Evolutionary conservation across 2,329 filamentous ascomycete species (phyloP).

Genomic region (Parafenestella ontariensis): DNA sequence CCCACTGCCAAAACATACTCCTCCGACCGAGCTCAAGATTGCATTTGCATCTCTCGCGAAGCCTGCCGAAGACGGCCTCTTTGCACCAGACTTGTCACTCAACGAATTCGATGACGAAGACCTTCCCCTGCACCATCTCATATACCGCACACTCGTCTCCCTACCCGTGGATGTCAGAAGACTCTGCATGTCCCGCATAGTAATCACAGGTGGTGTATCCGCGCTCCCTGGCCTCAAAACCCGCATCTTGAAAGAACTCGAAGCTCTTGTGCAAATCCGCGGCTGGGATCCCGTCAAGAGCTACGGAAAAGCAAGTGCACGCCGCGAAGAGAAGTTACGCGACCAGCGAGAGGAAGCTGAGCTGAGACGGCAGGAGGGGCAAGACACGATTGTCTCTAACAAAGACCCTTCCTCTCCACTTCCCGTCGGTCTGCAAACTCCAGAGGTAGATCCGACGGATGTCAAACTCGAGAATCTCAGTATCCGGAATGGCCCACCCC

Average conservation of each 20-base stretch:
- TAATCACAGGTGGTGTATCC: slow-evolving; percentile 84
- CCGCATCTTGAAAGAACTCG: slow-evolving; percentile 78
- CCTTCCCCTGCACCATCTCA: slow-evolving; percentile 74
- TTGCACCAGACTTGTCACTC: slow-evolving; percentile 62
- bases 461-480: slow-evolving; percentile 61
- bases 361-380: slow-evolving; percentile 25
- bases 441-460: slow-evolving; percentile 66
- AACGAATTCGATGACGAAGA: slow-evolving; percentile 85
- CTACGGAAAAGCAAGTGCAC: slow-evolving; percentile 63
- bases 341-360: slow-evolving; percentile 32
- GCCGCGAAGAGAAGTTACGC: slow-evolving; percentile 36
- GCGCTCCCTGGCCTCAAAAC: slow-evolving; percentile 79
- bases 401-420: slow-evolving; percentile 7
- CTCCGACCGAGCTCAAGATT: slow-evolving; percentile 65
- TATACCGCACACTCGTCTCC: slow-evolving; percentile 77
- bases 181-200: slow-evolving; percentile 84
- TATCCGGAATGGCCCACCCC: slow-evolving; percentile 49
- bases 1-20: slow-evolving; percentile 40
- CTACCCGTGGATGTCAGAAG: slow-evolving; percentile 84
- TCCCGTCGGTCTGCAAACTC: slow-evolving; percentile 53
- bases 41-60: slow-evolving; percentile 74
- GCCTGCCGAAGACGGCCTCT: slow-evolving; percentile 77
- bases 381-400: slow-evolving; percentile 19
- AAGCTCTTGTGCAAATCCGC: slow-evolving; percentile 67
- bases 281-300: slow-evolving; percentile 82